Base-by-base conservation (phyloP, 768 basidiomycete genomes). In the Kwoniella dendrophila region DNA sequence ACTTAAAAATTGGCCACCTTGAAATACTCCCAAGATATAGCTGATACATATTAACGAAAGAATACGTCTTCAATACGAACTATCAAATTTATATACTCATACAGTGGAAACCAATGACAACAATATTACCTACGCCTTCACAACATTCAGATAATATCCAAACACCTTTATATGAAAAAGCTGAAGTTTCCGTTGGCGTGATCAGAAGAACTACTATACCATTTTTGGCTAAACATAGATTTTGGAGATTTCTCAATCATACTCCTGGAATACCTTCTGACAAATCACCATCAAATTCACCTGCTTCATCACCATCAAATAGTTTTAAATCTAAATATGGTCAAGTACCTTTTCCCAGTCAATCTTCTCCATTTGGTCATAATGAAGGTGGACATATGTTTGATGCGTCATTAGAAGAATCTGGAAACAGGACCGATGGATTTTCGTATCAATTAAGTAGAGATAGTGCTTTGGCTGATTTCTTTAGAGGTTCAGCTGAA, bases 401-500 rank as follows among this genome's bases (percentile, higher is more conserved):
- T n/a, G n/a, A n/a, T n/a, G n/a, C n/a, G n/a, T n/a, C n/a, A n/a
- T n/a, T n/a, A n/a, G n/a, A n/a, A n/a, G n/a, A n/a, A n/a, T n/a
- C n/a, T n/a, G 36, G 41, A 14, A 5, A 43, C 8, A 20, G 7
- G 41, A 8, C 49, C 20, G 2, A 18, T 16, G 14, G 24, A 26
- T 45, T 4, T 26, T 45, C 43, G 1, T 56, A 56, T 26, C 43
- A 29, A 16, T 18, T 56, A 16, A 45, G 43, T 12, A 44, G 41
- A 16, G 55, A 56, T 56, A 32, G 38, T 12, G 55, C 55, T 14
- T n/a, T 56, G 1, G 29, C 36, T 29, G 55, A 56, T 27, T 56
- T 56, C 4, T 56, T 45, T 32, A 56, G 38, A 56, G 55, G 55
- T 33, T 44, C 43, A 20, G n/a, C 38, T 18, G 43, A 56, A 47